These are phyloP conservation scores for Solioccasus polychromus DNA, from an alignment of 768 basidiomycete species.

Conservation along the genomic window DNA sequence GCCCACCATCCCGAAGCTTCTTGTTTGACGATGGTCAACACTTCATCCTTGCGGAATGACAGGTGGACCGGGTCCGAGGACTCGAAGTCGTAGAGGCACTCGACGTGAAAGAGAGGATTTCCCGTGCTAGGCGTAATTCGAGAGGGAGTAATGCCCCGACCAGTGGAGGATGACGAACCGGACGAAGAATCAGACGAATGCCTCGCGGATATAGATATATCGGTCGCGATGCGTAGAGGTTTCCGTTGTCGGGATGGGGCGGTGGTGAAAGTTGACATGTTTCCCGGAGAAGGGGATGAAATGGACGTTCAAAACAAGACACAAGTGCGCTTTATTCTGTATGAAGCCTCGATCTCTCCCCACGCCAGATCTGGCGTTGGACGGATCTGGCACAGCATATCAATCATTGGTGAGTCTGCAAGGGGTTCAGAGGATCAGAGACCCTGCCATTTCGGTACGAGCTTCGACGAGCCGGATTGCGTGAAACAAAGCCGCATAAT, in stretches of 20 bases:
- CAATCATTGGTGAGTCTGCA: too few species aligned
- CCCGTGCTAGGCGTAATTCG: slow-evolving; percentile 32
- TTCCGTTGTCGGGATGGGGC: slow-evolving; percentile 10
- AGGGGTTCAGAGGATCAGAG: too few species aligned
- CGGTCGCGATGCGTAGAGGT: slow-evolving; percentile 31
- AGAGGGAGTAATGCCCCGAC: slow-evolving; percentile 3
- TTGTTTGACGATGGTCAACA: slow-evolving; percentile 63
- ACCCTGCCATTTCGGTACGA: too few species aligned
- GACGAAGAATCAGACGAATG: slow-evolving; percentile 33
- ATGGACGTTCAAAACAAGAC: too few species aligned
- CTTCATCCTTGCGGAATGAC: slow-evolving; percentile 61
- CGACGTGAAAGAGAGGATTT: slow-evolving; percentile 37
- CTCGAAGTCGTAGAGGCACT: slow-evolving; percentile 68
- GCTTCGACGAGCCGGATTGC: too few species aligned
- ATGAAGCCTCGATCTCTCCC: too few species aligned
- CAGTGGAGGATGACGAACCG: slow-evolving; percentile 16
- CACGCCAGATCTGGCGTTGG: too few species aligned
- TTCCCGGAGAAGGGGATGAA: too few species aligned
- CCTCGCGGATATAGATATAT: slow-evolving; percentile 34
- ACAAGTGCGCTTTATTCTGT: too few species aligned
- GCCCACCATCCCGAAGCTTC: slow-evolving; percentile 84
- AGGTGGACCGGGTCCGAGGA: slow-evolving; percentile 61
- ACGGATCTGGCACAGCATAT: too few species aligned
- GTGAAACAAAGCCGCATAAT: too few species aligned
- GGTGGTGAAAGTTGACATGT: slow-evolving; percentile 9